Base-by-base conservation (phyloP, 148 eudicot species). In the Hydrangea macrophylla region DNA sequence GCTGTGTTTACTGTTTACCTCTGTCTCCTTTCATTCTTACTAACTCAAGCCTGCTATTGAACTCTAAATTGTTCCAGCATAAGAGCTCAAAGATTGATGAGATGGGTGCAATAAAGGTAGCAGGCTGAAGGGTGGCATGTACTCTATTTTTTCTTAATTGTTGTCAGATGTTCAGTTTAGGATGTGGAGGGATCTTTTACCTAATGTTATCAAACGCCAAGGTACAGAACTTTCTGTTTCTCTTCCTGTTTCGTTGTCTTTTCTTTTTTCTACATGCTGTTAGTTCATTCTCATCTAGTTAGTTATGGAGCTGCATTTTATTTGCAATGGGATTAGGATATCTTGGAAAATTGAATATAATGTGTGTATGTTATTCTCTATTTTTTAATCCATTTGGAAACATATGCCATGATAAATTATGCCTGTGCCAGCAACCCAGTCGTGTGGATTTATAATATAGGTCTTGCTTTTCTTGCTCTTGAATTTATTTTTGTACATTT, bases 11-110 rank as follows among this genome's bases (percentile, higher is more conserved):
- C 53, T n/a, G n/a, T n/a, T 56, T 58, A 48, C 53, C 53, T 48
- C 22, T 48, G 2, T 20, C 53, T 35, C 39, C 25, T 65, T 55
- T 31, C 64, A 24, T 24, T 30, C 40, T 60, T 60, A 32, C 32
- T 61, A 22, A 40, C 36, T 72, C 10, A 59, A 55, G 55, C 40
- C 42, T 35, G 53, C 50, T 60, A 60, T 74, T 65, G 54, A 54
- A 68, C 48, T 24, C 60, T 64, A 54, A 62, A 79, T 59, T n/a
- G 54, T 76, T 74, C 75, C 96, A 94, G 99, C 96, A 87, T 70
- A 94, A 83, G 80, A 91, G 90, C 79, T 82, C 96, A 70, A 94
- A 84, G 85, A 79, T 87, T 37, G 98, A 88, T 64, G 96, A 94
- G 78, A 77, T 87, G 75, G 89, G 96, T 73, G 85, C 82, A 73